Conservation (phyloP, 192 early-diverging fungal genomes). For the Spinellus fusiger region DNA sequence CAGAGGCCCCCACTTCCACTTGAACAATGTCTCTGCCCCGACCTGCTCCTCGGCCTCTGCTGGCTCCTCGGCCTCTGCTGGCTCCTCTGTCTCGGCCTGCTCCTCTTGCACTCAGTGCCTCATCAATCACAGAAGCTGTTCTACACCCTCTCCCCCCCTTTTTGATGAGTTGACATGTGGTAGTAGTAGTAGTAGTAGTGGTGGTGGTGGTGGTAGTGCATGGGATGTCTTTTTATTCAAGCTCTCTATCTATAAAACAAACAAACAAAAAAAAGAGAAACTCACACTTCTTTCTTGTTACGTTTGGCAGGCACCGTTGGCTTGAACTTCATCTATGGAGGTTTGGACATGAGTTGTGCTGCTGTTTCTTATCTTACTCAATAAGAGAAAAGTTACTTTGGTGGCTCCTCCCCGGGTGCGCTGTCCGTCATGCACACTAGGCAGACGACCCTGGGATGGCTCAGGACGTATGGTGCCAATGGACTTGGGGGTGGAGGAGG, state of each 20-base stretch:
- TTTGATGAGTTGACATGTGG: background rate
- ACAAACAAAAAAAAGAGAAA: background rate
- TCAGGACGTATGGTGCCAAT: conserved; percentile 27
- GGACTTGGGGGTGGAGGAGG: background rate
- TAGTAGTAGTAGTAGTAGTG: too few species aligned
- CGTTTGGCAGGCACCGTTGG: conserved; percentile 52
- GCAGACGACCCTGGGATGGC: conserved; percentile 17
- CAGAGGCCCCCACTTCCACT: conserved; percentile 36
- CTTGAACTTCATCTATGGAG: conserved; percentile 50
- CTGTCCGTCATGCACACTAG: conserved; percentile 22
- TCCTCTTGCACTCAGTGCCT: conserved; percentile 26
- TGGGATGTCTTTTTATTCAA: too few species aligned
- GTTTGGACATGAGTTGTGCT: background rate
- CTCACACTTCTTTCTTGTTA: conserved; percentile 51
- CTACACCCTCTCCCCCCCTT: background rate
- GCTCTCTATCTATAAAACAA: too few species aligned
- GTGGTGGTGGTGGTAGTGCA: too few species aligned
- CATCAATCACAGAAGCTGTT: conserved; percentile 12
- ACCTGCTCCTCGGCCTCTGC: conserved; percentile 34
- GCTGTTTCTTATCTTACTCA: background rate
- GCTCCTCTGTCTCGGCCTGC: conserved; percentile 42
- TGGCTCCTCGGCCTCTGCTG: conserved; percentile 17
- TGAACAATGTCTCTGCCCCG: conserved; percentile 5
- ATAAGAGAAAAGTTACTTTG: conserved; percentile 26
- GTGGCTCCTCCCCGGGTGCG: conserved; percentile 34